Evolutionary conservation across 345 rosid genomes (phyloP).

Genomic region (Noccaea bulbosa): DNA sequence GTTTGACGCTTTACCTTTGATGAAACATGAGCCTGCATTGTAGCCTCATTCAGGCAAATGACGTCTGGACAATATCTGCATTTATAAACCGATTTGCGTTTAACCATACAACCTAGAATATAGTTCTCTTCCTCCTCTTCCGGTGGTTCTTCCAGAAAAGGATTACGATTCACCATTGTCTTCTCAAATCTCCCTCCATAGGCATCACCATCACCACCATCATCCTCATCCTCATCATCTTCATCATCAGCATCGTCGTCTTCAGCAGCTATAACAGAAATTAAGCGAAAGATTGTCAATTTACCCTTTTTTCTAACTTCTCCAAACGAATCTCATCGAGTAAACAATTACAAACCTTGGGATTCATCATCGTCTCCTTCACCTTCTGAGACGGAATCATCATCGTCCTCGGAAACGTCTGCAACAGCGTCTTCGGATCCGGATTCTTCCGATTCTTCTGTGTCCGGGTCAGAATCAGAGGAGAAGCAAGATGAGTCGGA

Average conservation of each 20-base stretch:
- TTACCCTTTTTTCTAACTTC: not conserved
- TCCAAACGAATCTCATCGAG: not conserved
- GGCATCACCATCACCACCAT: slow-evolving; percentile 47
- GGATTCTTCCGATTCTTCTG: slow-evolving; percentile 44
- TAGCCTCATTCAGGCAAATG: slow-evolving; percentile 71
- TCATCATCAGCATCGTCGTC: slow-evolving; percentile 30
- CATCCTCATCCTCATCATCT: slow-evolving; percentile 49
- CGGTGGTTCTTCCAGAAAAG: slow-evolving; percentile 22
- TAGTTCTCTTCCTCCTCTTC: slow-evolving; percentile 46
- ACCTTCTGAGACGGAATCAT: slow-evolving; percentile 45
- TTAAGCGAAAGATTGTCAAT: not conserved
- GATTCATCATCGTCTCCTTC: slow-evolving; percentile 51
- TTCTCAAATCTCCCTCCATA: slow-evolving; percentile 31
- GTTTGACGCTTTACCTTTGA: slow-evolving; percentile 64
- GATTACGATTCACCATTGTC: slow-evolving; percentile 32
- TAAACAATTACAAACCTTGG: slow-evolving; percentile 48
- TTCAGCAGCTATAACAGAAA: slow-evolving; percentile 23
- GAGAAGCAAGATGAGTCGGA: slow-evolving; percentile 72
- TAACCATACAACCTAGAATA: slow-evolving; percentile 62
- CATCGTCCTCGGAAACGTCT: slow-evolving; percentile 50
- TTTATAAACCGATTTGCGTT: slow-evolving; percentile 73
- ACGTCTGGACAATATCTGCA: slow-evolving; percentile 81
- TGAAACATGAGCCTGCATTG: slow-evolving; percentile 68
- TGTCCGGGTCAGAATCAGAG: slow-evolving; percentile 71
- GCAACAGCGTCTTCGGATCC: slow-evolving; percentile 44